Evolutionary conservation across 1,284 basidiomycete species (phyloP).

Genomic region (Ceratobasidium sp.): DNA sequence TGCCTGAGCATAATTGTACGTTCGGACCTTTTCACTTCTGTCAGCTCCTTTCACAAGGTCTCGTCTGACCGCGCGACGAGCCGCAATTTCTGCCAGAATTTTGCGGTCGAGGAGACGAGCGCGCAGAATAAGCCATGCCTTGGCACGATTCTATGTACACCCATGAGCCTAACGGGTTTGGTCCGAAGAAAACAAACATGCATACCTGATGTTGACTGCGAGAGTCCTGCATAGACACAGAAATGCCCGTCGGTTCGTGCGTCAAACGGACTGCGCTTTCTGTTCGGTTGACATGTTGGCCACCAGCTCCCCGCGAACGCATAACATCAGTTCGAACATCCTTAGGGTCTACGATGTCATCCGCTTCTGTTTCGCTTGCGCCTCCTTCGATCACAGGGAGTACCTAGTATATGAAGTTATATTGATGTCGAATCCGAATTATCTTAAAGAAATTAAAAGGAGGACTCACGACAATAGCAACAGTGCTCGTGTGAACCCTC

Average conservation of each 20-base stretch:
- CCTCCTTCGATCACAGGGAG: slow-evolving; percentile 78
- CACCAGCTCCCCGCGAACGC: slow-evolving; percentile 94
- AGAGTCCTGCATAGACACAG: slow-evolving; percentile 98
- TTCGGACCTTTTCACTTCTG: slow-evolving; percentile 91
- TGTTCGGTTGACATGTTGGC: slow-evolving; percentile 99
- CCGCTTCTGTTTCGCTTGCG: slow-evolving; percentile 54
- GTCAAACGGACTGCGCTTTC: slow-evolving; percentile 98
- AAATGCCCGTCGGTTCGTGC: slow-evolving; percentile 92
- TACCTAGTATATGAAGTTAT: slow-evolving; percentile 62
- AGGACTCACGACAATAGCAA: slow-evolving; percentile 78
- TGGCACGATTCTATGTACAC: slow-evolving; percentile 75
- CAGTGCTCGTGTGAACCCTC: slow-evolving; percentile 92
- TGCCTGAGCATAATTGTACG: slow-evolving; percentile 91
- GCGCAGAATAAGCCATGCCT: slow-evolving; percentile 87
- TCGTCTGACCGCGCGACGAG: slow-evolving; percentile 73
- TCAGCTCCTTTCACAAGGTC: slow-evolving; percentile 83
- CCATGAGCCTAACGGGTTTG: not conserved
- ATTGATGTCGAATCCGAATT: too few species aligned
- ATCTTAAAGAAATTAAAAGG: slow-evolving; percentile 12
- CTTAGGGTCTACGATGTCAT: slow-evolving; percentile 77
- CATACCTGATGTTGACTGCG: slow-evolving; percentile 91
- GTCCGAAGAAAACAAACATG: not conserved
- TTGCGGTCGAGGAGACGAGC: slow-evolving; percentile 85
- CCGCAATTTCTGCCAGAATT: slow-evolving; percentile 73
- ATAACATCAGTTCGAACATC: slow-evolving; percentile 94